Percentiles rank a stretch among this genome's conserved stretches.
These are phyloP conservation scores for Cytospora piceicola DNA, from an alignment of 2,329 filamentous ascomycete species.

Conservation along the genomic window DNA sequence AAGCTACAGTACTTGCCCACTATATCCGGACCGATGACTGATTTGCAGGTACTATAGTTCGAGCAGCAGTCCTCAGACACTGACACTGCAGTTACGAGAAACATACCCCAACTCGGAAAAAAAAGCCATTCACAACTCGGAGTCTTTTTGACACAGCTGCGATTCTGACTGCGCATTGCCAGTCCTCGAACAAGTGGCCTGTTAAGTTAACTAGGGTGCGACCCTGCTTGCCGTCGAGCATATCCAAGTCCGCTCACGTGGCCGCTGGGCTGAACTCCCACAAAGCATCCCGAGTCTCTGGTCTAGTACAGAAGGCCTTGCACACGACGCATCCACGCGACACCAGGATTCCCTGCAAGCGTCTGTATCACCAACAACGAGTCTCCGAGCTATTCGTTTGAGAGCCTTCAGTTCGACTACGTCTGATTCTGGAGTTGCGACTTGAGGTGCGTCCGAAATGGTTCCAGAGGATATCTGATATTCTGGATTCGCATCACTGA, in stretches of 20 bases:
- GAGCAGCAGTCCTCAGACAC: conserved; percentile 1
- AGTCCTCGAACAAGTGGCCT: conserved; percentile 12
- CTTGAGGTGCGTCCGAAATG: not conserved
- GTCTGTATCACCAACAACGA: conserved; percentile 18
- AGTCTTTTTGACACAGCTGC: not conserved
- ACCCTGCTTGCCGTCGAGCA: conserved; percentile 28
- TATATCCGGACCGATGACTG: not conserved
- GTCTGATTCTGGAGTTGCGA: not conserved
- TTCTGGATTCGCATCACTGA: conserved; percentile 1
- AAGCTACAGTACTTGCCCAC: conserved; percentile 1
- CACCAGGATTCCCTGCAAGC: conserved; percentile 30
- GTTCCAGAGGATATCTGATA: too few species aligned
- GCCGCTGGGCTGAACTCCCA: conserved; percentile 27
- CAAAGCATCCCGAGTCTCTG: conserved; percentile 28
- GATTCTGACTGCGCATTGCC: conserved; percentile 10
- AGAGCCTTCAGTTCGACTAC: not conserved
- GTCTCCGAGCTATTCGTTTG: not conserved
- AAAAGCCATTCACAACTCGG: not conserved
- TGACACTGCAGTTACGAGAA: not conserved
- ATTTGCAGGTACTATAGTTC: not conserved
- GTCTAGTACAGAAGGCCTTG: conserved; percentile 23
- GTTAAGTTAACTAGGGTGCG: conserved; percentile 24
- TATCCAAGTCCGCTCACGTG: conserved; percentile 30
- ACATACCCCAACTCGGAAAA: not conserved
- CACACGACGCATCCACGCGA: conserved; percentile 14